Percentiles rank a stretch among this genome's conserved stretches.
phyloP scores from a whole-genome alignment of 2,329 filamentous ascomycete species.

The Alternaria rosae region DNA sequence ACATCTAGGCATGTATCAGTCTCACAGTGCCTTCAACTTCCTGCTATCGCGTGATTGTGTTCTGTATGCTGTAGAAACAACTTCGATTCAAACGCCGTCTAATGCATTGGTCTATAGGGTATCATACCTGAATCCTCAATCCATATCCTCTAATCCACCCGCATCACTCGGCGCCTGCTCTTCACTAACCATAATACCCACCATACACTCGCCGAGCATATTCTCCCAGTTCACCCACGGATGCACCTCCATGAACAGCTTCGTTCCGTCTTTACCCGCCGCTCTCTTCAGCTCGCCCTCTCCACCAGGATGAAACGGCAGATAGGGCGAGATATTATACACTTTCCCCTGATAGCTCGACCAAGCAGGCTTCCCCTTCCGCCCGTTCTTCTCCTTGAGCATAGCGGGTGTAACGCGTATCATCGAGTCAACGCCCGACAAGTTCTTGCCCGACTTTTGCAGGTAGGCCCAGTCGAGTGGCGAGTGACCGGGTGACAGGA shows the following conservation, averaged over 20 bases:
- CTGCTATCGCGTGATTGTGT: neutral
- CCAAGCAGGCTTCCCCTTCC: constrained; percentile 88
- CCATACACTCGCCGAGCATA: constrained; percentile 67
- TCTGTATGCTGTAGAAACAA: neutral
- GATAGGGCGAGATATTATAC: constrained; percentile 91
- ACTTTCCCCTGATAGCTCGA: constrained; percentile 87
- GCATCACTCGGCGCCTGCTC: constrained; percentile 48
- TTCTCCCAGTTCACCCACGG: constrained; percentile 75
- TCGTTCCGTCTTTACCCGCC: constrained; percentile 72
- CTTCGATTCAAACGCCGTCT: neutral
- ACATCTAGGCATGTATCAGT: neutral
- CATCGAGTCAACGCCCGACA: constrained; percentile 60
- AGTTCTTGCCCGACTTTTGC: constrained; percentile 69
- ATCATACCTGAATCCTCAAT: constrained; percentile 53
- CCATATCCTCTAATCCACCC: constrained; percentile 64
- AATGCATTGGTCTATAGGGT: constrained; percentile 24
- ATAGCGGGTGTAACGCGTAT: constrained; percentile 82
- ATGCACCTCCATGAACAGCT: constrained; percentile 69
- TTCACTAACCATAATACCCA: constrained; percentile 68
- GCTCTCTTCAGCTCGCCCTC: constrained; percentile 81
- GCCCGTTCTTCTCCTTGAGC: constrained; percentile 79
- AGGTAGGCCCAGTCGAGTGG: constrained; percentile 95
- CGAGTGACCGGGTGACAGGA: constrained; percentile 88
- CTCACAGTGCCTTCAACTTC: neutral
- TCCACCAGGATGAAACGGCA: constrained; percentile 90